Evolutionary conservation across 257 asterid genomes (phyloP).

Genomic region (Nicotiana sylvestris): DNA sequence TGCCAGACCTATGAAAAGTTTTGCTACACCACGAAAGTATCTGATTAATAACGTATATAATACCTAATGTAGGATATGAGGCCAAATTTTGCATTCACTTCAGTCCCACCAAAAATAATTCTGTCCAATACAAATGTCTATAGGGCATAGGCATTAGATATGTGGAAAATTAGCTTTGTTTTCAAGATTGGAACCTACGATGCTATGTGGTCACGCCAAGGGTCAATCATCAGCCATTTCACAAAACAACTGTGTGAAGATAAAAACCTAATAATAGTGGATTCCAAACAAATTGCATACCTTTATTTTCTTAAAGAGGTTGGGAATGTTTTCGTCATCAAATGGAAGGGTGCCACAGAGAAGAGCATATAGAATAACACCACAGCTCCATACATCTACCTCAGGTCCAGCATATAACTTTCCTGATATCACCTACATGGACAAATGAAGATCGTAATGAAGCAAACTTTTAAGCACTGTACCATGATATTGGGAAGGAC

Average conservation of each 20-base stretch:
- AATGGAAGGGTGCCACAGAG: conserved; percentile 98
- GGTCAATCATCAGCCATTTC: no score
- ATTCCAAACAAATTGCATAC: conserved; percentile 22
- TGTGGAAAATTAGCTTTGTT: no score
- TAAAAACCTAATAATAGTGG: neutral
- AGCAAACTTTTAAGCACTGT: no score
- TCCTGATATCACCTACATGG: conserved; percentile 84
- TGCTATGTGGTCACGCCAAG: neutral
- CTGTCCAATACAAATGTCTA: no score
- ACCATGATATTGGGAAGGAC: no score
- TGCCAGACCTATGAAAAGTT: neutral
- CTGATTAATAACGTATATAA: neutral
- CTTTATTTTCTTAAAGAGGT: conserved; percentile 87
- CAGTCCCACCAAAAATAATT: neutral
- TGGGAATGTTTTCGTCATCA: conserved; percentile 91
- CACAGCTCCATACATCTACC: conserved; percentile 98
- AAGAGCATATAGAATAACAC: conserved; percentile 91
- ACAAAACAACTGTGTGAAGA: no score
- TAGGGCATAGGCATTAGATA: no score
- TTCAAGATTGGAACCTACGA: no score
- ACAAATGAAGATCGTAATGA: neutral
- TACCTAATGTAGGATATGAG: neutral
- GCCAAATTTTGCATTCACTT: neutral
- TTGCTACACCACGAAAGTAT: neutral
- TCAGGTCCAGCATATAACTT: conserved; percentile 90